These are phyloP conservation scores for Phaffia rhodozyma DNA, from an alignment of 1,284 basidiomycete genomes.

Conservation along the genomic window DNA sequence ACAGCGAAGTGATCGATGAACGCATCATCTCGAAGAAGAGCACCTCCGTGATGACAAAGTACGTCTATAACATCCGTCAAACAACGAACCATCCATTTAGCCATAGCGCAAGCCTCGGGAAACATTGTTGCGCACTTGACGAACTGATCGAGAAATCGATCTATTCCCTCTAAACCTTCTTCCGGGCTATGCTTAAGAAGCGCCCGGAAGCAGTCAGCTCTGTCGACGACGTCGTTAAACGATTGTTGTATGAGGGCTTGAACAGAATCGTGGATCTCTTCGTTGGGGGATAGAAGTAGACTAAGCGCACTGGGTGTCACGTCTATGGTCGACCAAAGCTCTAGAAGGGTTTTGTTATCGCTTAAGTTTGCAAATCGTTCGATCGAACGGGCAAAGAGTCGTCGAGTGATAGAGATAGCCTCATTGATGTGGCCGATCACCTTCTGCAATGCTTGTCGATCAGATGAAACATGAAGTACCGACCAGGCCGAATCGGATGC, in stretches of 20 bases:
- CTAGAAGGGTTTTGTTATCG: constrained; percentile 40
- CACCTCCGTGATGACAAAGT: constrained; percentile 59
- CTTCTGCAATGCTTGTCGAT: constrained; percentile 20
- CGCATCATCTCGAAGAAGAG: constrained; percentile 47
- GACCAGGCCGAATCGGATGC: constrained; percentile 38
- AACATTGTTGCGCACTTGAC: constrained; percentile 48
- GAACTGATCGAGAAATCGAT: constrained; percentile 54
- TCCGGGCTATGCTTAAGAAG: constrained; percentile 55
- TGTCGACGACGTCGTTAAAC: constrained; percentile 74
- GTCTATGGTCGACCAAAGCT: constrained; percentile 44
- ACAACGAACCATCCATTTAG: constrained; percentile 77
- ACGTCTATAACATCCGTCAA: constrained; percentile 82
- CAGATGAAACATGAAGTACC: constrained; percentile 17
- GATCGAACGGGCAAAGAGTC: constrained; percentile 51
- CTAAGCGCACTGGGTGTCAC: constrained; percentile 49
- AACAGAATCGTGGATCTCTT: constrained; percentile 56
- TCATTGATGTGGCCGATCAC: constrained; percentile 48
- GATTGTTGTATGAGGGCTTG: constrained; percentile 65
- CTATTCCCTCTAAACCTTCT: constrained; percentile 55
- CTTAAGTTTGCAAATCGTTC: constrained; percentile 49
- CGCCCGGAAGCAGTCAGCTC: constrained; percentile 69
- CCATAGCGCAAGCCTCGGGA: constrained; percentile 71
- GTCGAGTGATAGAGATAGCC: constrained; percentile 45
- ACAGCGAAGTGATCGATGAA: constrained; percentile 39
- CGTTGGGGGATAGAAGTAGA: constrained; percentile 68